Base-by-base conservation (phyloP, 164 flowering plant genomes). In the Piper longum region DNA sequence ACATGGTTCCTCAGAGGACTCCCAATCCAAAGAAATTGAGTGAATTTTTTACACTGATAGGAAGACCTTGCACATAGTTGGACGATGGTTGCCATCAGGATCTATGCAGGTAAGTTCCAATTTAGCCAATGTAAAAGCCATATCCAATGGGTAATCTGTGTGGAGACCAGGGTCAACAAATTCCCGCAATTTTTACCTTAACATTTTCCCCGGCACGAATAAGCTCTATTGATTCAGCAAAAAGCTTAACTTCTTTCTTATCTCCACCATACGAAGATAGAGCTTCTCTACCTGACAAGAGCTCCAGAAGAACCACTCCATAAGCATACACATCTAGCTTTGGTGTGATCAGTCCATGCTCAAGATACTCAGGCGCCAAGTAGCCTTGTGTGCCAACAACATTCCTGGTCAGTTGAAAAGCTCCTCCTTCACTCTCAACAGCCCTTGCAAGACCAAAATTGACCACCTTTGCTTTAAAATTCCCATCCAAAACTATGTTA, bases 351-450 rank as follows among this genome's bases (percentile, higher is more conserved):
- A 82, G 69, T 1, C 91, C 95, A 64, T 78, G 77, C 63, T 85
- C 86, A 0, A 84, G 66, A 61, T 85, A 85, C 73, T 88, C 95
- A 0, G 87, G 91, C 0, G 91, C 78, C 89, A 88, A 73, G 57
- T 82, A 88, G 0, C 95, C 91, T 26, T 78, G 72, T 41, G 89
- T 84, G 2, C 95, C 95, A 16, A 83, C 73, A 0, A 88, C 85
- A 69, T 83, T 85, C 58, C 83, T 71, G 1, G 88, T 85, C 66
- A 83, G 19, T n/a, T 73, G 83, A 66, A 77, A 43, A 3, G 66
- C 79, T 4, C 64, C 78, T 17, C 71, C 73, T 7, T 69, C 43
- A 9, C 66, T 41, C 4, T 62, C 73, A 9, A 73, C 26, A 6
- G 61, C 54, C 61, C 83, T 83, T 7, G 91, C 86, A 26, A 79